phyloP scores from a whole-genome alignment of 441 rosid genomes.

The Gossypium laxum region DNA sequence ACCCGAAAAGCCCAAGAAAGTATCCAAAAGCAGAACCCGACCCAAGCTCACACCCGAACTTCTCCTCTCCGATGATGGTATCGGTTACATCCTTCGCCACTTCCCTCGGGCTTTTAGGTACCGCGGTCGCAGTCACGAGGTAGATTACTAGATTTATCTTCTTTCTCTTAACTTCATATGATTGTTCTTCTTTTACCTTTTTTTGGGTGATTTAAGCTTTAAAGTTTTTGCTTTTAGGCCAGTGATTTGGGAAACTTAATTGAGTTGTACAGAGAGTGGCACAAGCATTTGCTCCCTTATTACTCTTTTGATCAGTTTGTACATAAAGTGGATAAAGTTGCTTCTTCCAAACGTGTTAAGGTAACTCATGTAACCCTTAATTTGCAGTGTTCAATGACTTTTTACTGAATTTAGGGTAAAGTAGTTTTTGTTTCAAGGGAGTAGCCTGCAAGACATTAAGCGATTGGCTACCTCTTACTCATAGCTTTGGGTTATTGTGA shows the following conservation, averaged over 20 bases:
- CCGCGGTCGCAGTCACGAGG: conserved; percentile 80
- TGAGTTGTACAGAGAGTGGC: conserved; percentile 77
- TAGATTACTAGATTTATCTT: conserved; percentile 10
- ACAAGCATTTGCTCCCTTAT: conserved; percentile 67
- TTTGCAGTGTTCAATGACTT: neutral
- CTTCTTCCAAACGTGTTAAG: conserved; percentile 69
- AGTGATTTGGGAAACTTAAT: conserved; percentile 68
- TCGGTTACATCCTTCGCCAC: conserved; percentile 76
- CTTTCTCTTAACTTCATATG: neutral
- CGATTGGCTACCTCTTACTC: neutral
- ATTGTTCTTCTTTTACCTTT: neutral
- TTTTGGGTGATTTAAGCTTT: neutral
- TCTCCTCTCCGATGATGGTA: conserved; percentile 74
- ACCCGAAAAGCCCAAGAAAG: conserved; percentile 47
- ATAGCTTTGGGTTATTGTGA: neutral
- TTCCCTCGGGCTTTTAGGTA: conserved; percentile 72
- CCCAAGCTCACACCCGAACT: conserved; percentile 80
- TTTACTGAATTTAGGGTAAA: neutral
- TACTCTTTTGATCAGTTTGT: conserved; percentile 77
- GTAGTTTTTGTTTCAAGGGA: neutral
- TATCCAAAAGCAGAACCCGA: conserved; percentile 32
- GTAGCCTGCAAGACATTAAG: neutral
- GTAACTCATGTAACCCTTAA: conserved; percentile 27
- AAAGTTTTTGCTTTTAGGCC: conserved; percentile 26
- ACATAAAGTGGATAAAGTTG: conserved; percentile 68